phyloP scores from a whole-genome alignment of 257 asterid species.

The Solanum bulbocastanum region DNA sequence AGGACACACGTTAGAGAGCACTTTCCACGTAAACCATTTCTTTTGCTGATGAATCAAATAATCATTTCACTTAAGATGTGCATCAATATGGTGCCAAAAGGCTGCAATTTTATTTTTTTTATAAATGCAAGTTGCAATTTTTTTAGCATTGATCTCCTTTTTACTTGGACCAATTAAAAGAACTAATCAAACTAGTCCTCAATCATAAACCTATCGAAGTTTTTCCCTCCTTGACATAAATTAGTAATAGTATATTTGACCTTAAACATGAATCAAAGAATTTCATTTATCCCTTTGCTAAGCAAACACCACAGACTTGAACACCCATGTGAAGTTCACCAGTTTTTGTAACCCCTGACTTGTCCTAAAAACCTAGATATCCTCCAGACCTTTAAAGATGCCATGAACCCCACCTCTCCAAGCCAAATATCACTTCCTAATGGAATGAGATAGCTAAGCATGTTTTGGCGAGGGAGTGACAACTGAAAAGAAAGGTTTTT shows the following conservation, averaged over 20 bases:
- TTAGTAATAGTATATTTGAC: neutral
- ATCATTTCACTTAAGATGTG: neutral
- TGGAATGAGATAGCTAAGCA: neutral
- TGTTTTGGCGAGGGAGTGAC: neutral
- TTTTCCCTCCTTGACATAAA: neutral
- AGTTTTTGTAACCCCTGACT: neutral
- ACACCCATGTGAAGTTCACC: neutral
- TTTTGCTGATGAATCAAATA: neutral
- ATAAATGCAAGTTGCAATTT: neutral
- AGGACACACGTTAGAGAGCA: neutral
- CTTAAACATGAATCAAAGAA: neutral
- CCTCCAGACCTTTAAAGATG: neutral
- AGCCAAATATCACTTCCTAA: neutral
- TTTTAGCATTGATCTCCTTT: neutral
- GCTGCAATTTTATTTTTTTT: neutral
- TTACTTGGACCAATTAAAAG: neutral
- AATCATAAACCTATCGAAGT: neutral
- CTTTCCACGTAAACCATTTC: neutral
- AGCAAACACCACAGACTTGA: neutral
- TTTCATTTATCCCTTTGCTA: neutral
- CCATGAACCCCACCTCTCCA: neutral
- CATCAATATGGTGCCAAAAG: neutral
- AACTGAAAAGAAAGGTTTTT: neutral
- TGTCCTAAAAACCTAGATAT: neutral
- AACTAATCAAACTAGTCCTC: neutral